Evolutionary conservation across 2,329 filamentous ascomycete genomes (phyloP).

Genomic region (Tolypocladium amazonense): DNA sequence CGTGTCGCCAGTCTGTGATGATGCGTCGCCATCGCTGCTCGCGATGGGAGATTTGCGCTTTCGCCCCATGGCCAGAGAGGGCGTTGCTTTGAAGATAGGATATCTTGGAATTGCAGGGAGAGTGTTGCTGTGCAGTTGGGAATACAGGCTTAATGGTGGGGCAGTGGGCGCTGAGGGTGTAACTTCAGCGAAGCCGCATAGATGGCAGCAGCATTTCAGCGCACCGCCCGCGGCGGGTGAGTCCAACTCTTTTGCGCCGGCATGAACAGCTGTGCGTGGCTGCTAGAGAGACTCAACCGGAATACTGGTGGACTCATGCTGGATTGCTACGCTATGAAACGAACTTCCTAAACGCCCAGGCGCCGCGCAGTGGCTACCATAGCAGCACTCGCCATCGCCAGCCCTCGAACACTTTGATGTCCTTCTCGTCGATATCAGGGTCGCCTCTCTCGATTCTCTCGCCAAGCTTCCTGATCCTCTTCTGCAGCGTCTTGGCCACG

Average conservation of each 20-base stretch:
- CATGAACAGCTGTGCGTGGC: background rate
- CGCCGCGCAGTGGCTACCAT: background rate
- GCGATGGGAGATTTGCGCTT: background rate
- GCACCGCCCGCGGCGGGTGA: background rate
- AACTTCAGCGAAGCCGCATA: too few relatives aligned
- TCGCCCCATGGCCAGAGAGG: background rate
- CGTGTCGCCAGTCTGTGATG: background rate
- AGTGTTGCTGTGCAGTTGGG: background rate
- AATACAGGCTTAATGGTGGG: background rate
- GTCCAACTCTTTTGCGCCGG: background rate
- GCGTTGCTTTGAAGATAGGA: background rate
- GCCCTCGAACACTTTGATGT: constrained; percentile 37
- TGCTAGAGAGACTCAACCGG: background rate
- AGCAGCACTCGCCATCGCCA: constrained; percentile 47
- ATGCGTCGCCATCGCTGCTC: background rate
- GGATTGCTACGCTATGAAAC: background rate
- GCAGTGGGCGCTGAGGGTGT: background rate
- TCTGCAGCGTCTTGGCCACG: constrained; percentile 40
- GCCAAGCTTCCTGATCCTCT: constrained; percentile 36
- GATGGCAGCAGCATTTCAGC: background rate
- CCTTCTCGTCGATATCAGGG: constrained; percentile 33
- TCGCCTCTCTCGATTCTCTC: constrained; percentile 37
- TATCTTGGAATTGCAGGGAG: background rate
- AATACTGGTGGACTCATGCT: background rate
- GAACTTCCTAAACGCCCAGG: background rate